These are phyloP conservation scores for Penicillium fuscoglaucum DNA, from an alignment of 2,329 filamentous ascomycete genomes.

Conservation along the genomic window DNA sequence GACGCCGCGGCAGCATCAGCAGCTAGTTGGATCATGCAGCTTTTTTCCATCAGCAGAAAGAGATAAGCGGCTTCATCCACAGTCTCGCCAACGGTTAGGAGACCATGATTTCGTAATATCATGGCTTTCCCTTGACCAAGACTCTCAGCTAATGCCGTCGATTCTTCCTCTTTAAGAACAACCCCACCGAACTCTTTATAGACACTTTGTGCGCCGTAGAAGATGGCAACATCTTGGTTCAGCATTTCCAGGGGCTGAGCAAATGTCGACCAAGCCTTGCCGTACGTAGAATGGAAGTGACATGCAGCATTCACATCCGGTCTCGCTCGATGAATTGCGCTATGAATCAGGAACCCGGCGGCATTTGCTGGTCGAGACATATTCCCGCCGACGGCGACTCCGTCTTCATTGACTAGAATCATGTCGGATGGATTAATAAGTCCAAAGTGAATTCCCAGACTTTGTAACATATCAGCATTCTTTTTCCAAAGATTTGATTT, in stretches of 20 bases:
- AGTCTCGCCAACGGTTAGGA: constrained; percentile 68
- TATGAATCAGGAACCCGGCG: constrained; percentile 51
- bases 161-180: constrained; percentile 64
- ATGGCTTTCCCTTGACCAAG: constrained; percentile 63
- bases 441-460: constrained; percentile 47
- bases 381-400: constrained; percentile 43
- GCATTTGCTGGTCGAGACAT: constrained; percentile 42
- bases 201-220: constrained; percentile 49
- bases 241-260: constrained; percentile 46
- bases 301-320: constrained; percentile 49
- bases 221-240: constrained; percentile 56
- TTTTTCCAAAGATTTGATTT: not conserved
- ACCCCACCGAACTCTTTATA: constrained; percentile 20
- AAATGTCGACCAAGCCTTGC: constrained; percentile 46
- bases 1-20: constrained; percentile 65
- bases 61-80: constrained; percentile 74
- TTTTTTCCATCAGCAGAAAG: constrained; percentile 67
- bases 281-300: constrained; percentile 49
- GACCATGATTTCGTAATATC: constrained; percentile 70
- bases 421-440: constrained; percentile 45
- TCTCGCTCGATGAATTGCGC: constrained; percentile 56
- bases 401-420: constrained; percentile 47
- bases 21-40: constrained; percentile 66
- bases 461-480: not conserved
- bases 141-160: constrained; percentile 61